phyloP scores from a whole-genome alignment of 805 yeast species.

The Maudiozyma turicensis region DNA sequence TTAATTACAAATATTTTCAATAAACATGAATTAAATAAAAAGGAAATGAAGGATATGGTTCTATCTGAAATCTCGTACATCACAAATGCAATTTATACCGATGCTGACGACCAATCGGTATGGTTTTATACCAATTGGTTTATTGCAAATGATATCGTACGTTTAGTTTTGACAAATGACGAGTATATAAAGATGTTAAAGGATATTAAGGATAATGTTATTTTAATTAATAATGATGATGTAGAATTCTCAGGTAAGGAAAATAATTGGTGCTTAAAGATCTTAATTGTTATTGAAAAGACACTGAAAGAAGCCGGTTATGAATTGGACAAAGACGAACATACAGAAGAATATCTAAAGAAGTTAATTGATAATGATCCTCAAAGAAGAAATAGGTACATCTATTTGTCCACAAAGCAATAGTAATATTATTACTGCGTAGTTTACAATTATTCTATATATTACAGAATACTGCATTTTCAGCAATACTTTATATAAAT shows the following conservation, averaged over 20 bases:
- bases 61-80: constrained; percentile 54
- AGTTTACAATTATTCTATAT: no score
- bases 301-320: constrained; percentile 19
- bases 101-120: constrained; percentile 87
- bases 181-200: constrained; percentile 34
- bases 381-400: constrained; percentile 50
- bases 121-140: constrained; percentile 90
- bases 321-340: constrained; percentile 27
- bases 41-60: constrained; percentile 24
- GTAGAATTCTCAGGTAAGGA: constrained; percentile 53
- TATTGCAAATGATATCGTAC: constrained; percentile 30
- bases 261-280: constrained; percentile 69
- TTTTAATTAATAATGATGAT: constrained; percentile 65
- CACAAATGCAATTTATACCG: constrained; percentile 81
- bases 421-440: not conserved
- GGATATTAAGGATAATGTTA: constrained; percentile 38
- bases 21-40: constrained; percentile 15
- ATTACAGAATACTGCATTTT: not conserved
- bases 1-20: constrained; percentile 47
- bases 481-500: not conserved
- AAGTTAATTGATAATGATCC: constrained; percentile 52
- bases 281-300: constrained; percentile 39
- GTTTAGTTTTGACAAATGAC: constrained; percentile 15
- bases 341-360: constrained; percentile 23
- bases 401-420: constrained; percentile 27